Evolutionary conservation across 768 basidiomycete species (phyloP), one percentile per base, ranked within the genome.

Genomic region (Mycena polygramma): DNA sequence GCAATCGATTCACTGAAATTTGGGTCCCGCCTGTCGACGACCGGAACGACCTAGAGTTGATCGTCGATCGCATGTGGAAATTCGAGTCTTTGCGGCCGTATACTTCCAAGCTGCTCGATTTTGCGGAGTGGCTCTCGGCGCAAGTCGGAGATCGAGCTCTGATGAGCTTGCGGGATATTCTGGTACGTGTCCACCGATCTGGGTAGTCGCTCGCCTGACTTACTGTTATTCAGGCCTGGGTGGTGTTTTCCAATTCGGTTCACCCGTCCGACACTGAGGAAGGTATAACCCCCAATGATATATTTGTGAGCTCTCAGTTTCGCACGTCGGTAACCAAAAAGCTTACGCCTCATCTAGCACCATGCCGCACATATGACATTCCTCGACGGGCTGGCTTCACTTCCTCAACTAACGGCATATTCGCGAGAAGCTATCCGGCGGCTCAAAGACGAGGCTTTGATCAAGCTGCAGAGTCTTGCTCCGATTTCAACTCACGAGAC

Each of bases 1-100:
- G 98, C 22, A 99, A 99, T 81, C 90, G 98, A 7, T 99, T 99
- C 82, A 99, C 98, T 5, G 98, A 99, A 79, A 97, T 99, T 39
- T 99, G 98, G 97, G 98, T 99, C 0, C 97, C 97, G 4, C 83
- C 91, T 20, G 88, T 98, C 37, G 90, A 94, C 66, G 85, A 90
- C 68, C 85, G 90, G 20, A 75, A 77, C 7, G 98, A 99, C 77
- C 82, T 97, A 9, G 84, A 89, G 68, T 85, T 94, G 74, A 97
- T 99, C 75, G 83, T 99, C 30, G 81, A 85, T 14, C 87, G 82
- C 61, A 85, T 89, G 2, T 98, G 96, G 95, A 81, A 82, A 53
- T 78, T 86, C 59, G 84, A 87, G 4, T 74, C 78, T 13, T 80
- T 98, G 59, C 81, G 79, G 52, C 64, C 71, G 1, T 92, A 88